Evolutionary conservation across 345 rosid species (phyloP), one percentile per base, ranked within the genome.

Genomic region (Hevea brasiliensis): DNA sequence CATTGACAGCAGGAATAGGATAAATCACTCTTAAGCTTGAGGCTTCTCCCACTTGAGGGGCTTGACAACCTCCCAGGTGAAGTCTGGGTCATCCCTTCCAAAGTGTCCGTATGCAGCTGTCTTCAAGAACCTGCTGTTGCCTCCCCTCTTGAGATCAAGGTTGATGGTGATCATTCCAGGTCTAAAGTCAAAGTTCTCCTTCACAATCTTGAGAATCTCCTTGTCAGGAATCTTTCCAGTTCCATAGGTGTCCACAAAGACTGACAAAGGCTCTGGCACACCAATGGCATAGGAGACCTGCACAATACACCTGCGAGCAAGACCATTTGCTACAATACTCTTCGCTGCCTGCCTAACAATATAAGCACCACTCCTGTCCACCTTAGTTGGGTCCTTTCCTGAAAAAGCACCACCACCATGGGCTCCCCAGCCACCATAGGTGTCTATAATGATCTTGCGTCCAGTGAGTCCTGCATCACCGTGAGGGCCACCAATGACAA

Each of bases 51-150:
- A 67, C 51, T 75, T 76, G 42, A 76, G 79, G 47, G 81, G 82
- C 84, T 83, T 83, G 56, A 83, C 86, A 70, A 73, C 78, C 79
- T 83, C 86, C 84, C 84, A 83, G 63, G 84, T 83, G 82, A 83
- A 83, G 76, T 83, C 86, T 2, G 86, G 80, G 65, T 83, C 82
- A 41, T 83, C 86, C 79, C 86, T 79, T 72, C 86, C 86, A 13
- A 83, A 83, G 70, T 83, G 86, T 40, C 86, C 86, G 14, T 83
- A 83, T 0, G 86, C 86, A 32, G 37, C 37, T 32, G 37, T 32
- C 37, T 32, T 32, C 37, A 32, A 32, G 37, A 32, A 32, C 4
- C 56, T 37, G 47, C 56, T 37, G 47, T 80, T 80, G 77, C 84
- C 84, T 2, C 86, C 86, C 65, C 86, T 77, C 80, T 75, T 81